Evolutionary conservation across 805 yeast species (phyloP), one percentile per base, ranked within the genome.

Genomic region (Zygosaccharomyces bailii): DNA sequence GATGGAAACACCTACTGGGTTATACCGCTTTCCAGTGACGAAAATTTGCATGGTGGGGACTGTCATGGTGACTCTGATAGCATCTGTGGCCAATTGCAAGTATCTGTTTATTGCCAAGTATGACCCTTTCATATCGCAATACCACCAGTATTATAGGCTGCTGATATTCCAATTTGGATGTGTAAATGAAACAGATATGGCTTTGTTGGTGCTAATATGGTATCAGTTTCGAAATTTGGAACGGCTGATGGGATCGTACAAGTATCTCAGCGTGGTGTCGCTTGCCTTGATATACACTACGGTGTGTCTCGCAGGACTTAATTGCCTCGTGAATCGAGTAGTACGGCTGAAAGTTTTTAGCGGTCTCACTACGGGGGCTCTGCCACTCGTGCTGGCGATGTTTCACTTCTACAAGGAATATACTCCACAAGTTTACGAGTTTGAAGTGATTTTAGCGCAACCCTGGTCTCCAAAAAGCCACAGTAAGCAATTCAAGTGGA

Each of bases 91-190:
- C 10, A 53, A 51, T 39, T 45, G 46, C 46, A 63, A 63, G 38
- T 59, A 61, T 41, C 17, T 59, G 39, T 63, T 63, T 45, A 34
- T 61, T 18, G 50, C 57, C 20, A 53, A 52, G 19, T 55, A 52
- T 40, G 61, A 57, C 46, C 88, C 88, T 2, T 79, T 73, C 53
- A 68, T 82, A 7, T 53, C 70, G 2, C 69, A 73, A 46, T 80
- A 81, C 66, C 42, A 59, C 9, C 88, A 82, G 51, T 80, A 72
- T 55, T 81, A 83, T 76, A 63, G 86, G 42, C 56, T 77, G 6
- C 35, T 71, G 5, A 57, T 72, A 5, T 73, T 70, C 51, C 86
- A 79, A 55, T 20, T 76, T 9, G 66, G 76, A n/a, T 76, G 77
- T 40, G 68, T 76, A 34, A 80, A 78, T 55, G 85, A 80, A 56